These are phyloP conservation scores for Fusarium multiceps DNA, from an alignment of 2,329 filamentous ascomycete species.

Conservation along the genomic window DNA sequence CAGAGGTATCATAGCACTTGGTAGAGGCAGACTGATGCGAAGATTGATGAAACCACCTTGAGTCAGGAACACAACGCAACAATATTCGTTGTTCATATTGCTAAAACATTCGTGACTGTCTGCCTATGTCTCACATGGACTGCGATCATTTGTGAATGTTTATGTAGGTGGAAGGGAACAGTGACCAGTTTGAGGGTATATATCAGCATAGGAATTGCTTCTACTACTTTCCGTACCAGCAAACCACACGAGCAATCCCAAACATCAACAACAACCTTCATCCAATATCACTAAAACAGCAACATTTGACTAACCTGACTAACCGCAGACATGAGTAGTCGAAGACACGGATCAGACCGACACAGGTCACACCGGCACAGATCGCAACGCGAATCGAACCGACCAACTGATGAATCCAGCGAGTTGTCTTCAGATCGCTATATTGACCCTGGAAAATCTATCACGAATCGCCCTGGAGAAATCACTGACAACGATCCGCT, in stretches of 20 bases:
- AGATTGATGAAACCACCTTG: accelerated
- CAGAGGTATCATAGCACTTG: neutral
- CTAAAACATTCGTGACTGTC: neutral
- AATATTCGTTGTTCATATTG: neutral
- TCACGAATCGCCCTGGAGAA: too few species aligned
- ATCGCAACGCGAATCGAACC: neutral
- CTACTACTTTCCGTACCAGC: neutral
- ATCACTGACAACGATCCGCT: too few species aligned
- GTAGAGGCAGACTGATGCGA: neutral
- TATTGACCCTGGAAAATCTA: too few species aligned
- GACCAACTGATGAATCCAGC: neutral
- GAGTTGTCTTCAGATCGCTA: too few species aligned
- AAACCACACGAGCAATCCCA: neutral
- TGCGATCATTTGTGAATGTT: neutral
- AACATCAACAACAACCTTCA: accelerated
- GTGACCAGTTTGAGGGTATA: neutral
- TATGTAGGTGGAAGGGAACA: neutral
- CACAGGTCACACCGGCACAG: too few species aligned
- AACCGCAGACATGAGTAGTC: neutral
- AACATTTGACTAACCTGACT: neutral
- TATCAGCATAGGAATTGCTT: neutral
- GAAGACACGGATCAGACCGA: neutral
- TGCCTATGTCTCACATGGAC: accelerated
- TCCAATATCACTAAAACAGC: neutral
- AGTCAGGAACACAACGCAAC: neutral